Percentiles rank a stretch among this genome's conserved stretches.
Conservation (phyloP, 106 monocot genomes). For the Dioscorea dumetorum region DNA sequence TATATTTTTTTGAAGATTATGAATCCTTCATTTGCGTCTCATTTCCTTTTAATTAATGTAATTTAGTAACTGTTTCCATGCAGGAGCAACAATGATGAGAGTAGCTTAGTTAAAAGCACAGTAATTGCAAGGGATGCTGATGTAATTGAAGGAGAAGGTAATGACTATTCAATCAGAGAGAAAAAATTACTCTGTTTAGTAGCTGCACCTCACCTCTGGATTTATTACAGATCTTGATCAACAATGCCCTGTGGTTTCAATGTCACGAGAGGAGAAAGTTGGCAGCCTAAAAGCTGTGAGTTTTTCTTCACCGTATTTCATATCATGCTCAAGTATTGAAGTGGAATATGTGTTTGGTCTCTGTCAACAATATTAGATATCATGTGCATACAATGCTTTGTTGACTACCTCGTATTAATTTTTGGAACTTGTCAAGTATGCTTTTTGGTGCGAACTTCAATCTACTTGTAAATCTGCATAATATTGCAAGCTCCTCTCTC, state of each 20-base stretch:
- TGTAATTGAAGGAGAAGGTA: slow-evolving; percentile 74
- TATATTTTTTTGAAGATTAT: too few relatives aligned
- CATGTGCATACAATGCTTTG: too few relatives aligned
- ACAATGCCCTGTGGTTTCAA: slow-evolving; percentile 67
- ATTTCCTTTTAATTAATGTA: too few relatives aligned
- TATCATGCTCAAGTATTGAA: neutral
- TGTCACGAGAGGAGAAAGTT: slow-evolving; percentile 91
- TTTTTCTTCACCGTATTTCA: neutral
- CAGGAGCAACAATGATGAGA: slow-evolving; percentile 63
- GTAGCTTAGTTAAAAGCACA: slow-evolving; percentile 28
- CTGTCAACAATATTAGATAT: too few relatives aligned
- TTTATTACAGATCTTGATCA: slow-evolving; percentile 71
- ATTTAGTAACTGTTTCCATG: neutral
- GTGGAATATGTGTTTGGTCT: neutral
- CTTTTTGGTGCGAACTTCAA: too few relatives aligned
- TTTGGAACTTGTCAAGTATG: too few relatives aligned
- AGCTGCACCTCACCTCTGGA: neutral
- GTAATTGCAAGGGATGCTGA: slow-evolving; percentile 41
- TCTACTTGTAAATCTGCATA: too few relatives aligned
- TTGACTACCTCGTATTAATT: too few relatives aligned
- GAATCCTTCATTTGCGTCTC: too few relatives aligned
- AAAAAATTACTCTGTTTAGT: neutral
- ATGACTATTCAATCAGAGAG: neutral
- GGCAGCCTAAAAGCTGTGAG: slow-evolving; percentile 89
- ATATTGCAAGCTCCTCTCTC: too few relatives aligned